Base-by-base conservation (phyloP, 1,139 yeast species). In the Pichia sp. region DNA sequence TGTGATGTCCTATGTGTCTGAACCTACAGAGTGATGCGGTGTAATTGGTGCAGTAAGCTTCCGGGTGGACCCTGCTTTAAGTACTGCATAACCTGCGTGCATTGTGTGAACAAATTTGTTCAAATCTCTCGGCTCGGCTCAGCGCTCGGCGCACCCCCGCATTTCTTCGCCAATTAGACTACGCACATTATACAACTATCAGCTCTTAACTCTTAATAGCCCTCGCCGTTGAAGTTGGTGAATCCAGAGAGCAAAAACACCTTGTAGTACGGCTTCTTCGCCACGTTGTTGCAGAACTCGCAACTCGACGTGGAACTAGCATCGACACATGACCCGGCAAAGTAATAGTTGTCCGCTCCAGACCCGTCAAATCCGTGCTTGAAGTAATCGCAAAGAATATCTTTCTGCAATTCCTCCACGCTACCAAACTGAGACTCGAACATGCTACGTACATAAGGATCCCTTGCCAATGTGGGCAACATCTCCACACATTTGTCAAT, bases 321-420 rank as follows among this genome's bases (percentile, higher is more conserved):
- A 53, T 80, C 91, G 39, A 80, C 80, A 58, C 91, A 80, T 3
- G 83, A 74, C 2, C 91, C 91, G 19, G 86, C 83, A 65, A 79
- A 80, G 53, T 75, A 80, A 54, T 76, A 79, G 55, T 81, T 79
- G 49, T 79, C 85, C 7, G 86, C 86, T 29, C 91, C 91, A 7
- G 83, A 74, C 2, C 86, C 77, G 52, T 80, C 87, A 56, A 80
- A 81, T 46, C 83, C 86, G 51, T 78, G 85, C 31, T 76, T 71
- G 60, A 77, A 81, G 42, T 81, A 81, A 52, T 80, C 87, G 33
- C 73, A 68, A 32, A 79, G 57, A 30, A 80, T 75, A 6, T 67
- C 61, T 43, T 68, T 58, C 49, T 74, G 67, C 39, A 80, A 58
- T 13, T 64, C 67, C 19, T 69, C 72, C 2, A 68, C 62, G 3